phyloP scores from a whole-genome alignment of 148 eudicot genomes.

The Beta vulgaris region DNA sequence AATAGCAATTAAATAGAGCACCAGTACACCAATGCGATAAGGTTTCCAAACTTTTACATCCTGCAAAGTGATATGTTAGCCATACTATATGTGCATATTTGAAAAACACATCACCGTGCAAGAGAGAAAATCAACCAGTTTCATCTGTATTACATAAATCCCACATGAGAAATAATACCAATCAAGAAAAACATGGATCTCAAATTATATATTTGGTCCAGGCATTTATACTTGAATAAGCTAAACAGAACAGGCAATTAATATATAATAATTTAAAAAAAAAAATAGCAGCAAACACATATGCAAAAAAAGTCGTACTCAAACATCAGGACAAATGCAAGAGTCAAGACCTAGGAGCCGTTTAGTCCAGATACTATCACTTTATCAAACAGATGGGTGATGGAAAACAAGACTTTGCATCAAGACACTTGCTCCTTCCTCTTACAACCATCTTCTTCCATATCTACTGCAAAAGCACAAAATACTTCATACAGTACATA shows the following conservation, averaged over 20 bases:
- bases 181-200: background rate
- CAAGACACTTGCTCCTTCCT: background rate
- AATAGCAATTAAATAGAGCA: slow-evolving; percentile 47
- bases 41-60: slow-evolving; percentile 75
- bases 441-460: background rate
- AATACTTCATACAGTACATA: background rate
- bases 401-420: background rate
- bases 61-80: slow-evolving; percentile 37
- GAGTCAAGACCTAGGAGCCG: background rate
- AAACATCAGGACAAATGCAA: background rate
- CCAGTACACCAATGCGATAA: slow-evolving; percentile 60
- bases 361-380: background rate
- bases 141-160: background rate
- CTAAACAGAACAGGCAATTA: background rate
- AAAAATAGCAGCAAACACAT: background rate
- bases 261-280: background rate
- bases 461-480: background rate
- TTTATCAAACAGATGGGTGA: background rate
- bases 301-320: background rate
- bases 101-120: background rate
- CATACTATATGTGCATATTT: background rate
- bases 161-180: background rate
- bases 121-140: background rate
- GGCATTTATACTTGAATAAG: background rate
- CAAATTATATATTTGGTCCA: background rate